Evolutionary conservation across 495 filamentous ascomycete species (phyloP), one percentile per base, ranked within the genome.

Genomic region (Aspergillus heteromorphus): DNA sequence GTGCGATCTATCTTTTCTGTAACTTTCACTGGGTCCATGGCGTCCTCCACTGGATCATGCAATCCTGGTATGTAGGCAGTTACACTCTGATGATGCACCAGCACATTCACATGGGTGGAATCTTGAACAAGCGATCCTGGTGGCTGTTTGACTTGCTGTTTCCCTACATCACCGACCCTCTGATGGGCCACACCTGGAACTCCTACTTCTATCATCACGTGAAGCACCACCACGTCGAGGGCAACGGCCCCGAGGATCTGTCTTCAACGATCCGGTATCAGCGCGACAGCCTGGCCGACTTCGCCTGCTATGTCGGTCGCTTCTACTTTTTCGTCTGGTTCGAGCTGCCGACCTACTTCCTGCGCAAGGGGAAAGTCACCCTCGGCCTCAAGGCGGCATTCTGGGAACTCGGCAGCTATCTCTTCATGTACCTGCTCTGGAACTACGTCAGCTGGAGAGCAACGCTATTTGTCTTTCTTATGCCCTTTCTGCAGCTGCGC

Each of bases 101-200:
- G 55, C 88, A 91, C 65, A 91, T 91, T 57, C 88, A 92, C 66
- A 81, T 80, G 68, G 78, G 80, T 18, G 88, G 88, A n/a, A 73
- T 89, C 13, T 66, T 90, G n/a, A 59, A 68, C 4, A 73, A 71
- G 21, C 21, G 21, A 48, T 59, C 65, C 17, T 82, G 77, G 52
- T 65, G 62, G 16, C 51, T 70, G 50, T 67, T 89, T 49, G 87
- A 91, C 61, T 57, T 62, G 4, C 31, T 73, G 1, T 92, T 89
- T 62, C 88, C 88, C 1, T 92, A 91, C 59, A 61, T 91, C 16
- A 69, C 81, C 23, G 85, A 89, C 57, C 88, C 88, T 2, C 65
- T 92, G 54, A 85, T 87, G 76, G 88, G 88, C 1, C 87, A 91
- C 58, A 90, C 88, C 0, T 91, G 86, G 86, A 86, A 91, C 66